Percentiles rank a stretch among this genome's conserved stretches.
Evolutionary conservation across 1,284 basidiomycete genomes (phyloP).

Genomic region (Ceratobasidium sp.): DNA sequence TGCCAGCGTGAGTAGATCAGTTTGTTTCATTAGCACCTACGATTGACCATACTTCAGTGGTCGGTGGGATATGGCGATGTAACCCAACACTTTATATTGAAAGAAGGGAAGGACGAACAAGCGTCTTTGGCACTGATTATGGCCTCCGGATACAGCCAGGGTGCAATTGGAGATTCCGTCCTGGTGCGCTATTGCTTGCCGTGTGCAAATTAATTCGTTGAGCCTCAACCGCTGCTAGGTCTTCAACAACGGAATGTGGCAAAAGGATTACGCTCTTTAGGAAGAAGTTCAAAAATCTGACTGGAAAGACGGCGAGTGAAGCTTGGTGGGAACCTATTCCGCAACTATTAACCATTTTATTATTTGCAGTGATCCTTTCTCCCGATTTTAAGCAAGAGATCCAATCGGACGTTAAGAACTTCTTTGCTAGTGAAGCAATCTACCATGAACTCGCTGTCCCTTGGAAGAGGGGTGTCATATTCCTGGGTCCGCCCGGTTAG

Average conservation of each 20-base stretch:
- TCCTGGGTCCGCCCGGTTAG: conserved; percentile 73
- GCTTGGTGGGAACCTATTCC: not conserved
- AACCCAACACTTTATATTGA: conserved; percentile 67
- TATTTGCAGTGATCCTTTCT: conserved; percentile 71
- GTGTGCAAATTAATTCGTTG: not conserved
- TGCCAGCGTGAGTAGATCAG: conserved; percentile 57
- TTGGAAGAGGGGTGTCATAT: conserved; percentile 73
- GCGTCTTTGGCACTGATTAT: conserved; percentile 67
- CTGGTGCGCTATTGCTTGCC: not conserved
- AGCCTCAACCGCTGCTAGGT: conserved; percentile 10
- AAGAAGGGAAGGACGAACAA: conserved; percentile 70
- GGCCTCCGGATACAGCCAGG: conserved; percentile 54
- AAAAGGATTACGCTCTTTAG: conserved; percentile 75
- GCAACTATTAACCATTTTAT: conserved; percentile 50
- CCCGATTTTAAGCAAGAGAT: conserved; percentile 71
- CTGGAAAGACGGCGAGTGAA: conserved; percentile 66
- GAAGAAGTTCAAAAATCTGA: conserved; percentile 76
- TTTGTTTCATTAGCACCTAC: not conserved
- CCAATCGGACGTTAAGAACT: conserved; percentile 79
- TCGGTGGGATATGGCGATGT: conserved; percentile 58
- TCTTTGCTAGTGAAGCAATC: conserved; percentile 77
- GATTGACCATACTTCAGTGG: conserved; percentile 59
- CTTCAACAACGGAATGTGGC: conserved; percentile 63
- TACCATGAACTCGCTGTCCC: conserved; percentile 81
- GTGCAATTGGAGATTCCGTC: conserved; percentile 30